Percentiles rank a stretch among this genome's conserved stretches.
These are phyloP conservation scores for Smithsoniella earleae DNA, from an alignment of 163 green algal genomes.

Conservation along the genomic window DNA sequence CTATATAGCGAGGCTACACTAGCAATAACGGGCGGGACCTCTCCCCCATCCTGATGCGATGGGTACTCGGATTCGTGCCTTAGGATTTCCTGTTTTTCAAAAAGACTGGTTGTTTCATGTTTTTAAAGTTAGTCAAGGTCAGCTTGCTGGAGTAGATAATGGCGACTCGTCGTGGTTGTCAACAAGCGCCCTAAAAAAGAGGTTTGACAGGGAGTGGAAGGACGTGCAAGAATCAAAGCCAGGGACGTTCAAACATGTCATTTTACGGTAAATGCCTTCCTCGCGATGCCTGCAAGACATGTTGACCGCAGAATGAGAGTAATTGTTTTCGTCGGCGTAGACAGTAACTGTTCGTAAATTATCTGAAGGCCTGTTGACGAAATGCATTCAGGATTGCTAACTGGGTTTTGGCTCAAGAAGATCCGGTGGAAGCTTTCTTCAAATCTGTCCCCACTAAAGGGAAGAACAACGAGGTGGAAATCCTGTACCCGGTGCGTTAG, in stretches of 20 bases:
- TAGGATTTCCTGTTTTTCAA: constrained; percentile 21
- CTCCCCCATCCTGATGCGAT: background rate
- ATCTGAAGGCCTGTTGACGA: no score
- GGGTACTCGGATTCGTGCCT: background rate
- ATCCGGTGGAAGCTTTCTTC: constrained; percentile 23
- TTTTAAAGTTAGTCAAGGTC: background rate
- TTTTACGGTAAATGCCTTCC: background rate
- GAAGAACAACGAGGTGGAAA: constrained; percentile 7
- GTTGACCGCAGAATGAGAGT: no score
- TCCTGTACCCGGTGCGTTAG: background rate
- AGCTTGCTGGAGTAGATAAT: no score
- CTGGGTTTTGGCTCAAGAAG: constrained; percentile 9
- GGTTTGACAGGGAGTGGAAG: constrained; percentile 6
- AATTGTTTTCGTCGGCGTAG: no score
- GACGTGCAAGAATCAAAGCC: background rate
- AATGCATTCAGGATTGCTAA: constrained; percentile 21
- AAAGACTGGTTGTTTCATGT: constrained; percentile 27
- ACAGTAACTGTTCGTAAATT: no score
- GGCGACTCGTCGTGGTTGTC: no score
- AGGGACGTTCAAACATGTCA: background rate
- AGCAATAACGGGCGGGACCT: no score
- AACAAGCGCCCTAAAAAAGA: background rate
- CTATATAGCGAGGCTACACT: no score
- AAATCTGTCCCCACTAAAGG: background rate
- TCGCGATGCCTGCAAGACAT: no score